Evolutionary conservation across 148 eudicot genomes (phyloP).

Genomic region (Euryodendron excelsum): DNA sequence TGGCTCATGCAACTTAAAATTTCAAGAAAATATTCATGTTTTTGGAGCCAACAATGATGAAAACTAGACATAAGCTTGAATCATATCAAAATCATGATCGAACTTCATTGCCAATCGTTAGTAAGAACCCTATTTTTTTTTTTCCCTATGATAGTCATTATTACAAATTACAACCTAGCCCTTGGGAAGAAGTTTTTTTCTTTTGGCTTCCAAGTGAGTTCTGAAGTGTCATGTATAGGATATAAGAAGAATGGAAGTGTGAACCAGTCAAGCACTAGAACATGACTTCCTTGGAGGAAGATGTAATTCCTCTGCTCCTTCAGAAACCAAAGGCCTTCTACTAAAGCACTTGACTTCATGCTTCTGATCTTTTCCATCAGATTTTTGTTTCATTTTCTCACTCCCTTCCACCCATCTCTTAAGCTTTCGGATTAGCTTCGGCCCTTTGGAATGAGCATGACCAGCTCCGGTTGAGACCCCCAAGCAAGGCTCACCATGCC

Average conservation of each 20-base stretch:
- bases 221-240: neutral
- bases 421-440: conserved; percentile 42
- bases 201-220: neutral
- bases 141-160: too few species aligned
- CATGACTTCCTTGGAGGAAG: conserved; percentile 35
- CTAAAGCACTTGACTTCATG: conserved; percentile 32
- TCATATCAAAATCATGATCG: neutral
- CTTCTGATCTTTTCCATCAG: conserved; percentile 30
- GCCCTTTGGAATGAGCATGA: conserved; percentile 36
- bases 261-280: conserved; percentile 34
- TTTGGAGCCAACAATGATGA: neutral
- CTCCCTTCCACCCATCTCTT: conserved; percentile 65
- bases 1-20: neutral
- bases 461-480: neutral
- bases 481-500: conserved; percentile 18
- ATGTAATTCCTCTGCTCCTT: conserved; percentile 23
- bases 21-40: neutral
- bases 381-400: conserved; percentile 23
- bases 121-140: too few species aligned
- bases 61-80: too few species aligned
- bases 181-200: too few species aligned
- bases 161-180: too few species aligned
- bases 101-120: neutral
- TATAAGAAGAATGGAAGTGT: neutral
- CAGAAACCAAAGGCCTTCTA: conserved; percentile 24